phyloP scores from a whole-genome alignment of 2,329 filamentous ascomycete species.

The Parastagonospora nodorum region DNA sequence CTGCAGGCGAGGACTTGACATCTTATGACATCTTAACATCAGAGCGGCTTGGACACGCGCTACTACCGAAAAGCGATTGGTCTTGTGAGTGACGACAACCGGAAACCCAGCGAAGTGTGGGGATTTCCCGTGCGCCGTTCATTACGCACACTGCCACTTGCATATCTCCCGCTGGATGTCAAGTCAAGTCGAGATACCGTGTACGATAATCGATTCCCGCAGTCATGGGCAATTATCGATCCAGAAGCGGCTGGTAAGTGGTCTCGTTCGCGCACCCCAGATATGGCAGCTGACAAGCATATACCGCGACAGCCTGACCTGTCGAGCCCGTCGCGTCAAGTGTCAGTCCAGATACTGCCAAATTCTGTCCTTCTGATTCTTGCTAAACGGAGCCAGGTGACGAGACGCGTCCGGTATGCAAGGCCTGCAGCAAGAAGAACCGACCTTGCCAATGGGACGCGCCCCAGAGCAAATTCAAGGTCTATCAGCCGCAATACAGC shows the following conservation, averaged over 20 bases:
- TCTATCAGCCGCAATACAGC: conserved; percentile 29
- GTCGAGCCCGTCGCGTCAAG: conserved; percentile 39
- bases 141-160: background rate
- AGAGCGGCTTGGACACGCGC: background rate
- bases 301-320: conserved; percentile 27
- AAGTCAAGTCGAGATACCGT: conserved; percentile 13
- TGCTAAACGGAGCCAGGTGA: conserved; percentile 25
- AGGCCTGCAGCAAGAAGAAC: conserved; percentile 39
- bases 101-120: background rate
- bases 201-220: background rate
- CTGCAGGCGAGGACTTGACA: too few species aligned
- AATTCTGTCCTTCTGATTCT: conserved; percentile 2
- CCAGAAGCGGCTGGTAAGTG: conserved; percentile 39
- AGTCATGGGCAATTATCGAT: conserved; percentile 38
- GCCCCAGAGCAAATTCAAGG: conserved; percentile 31
- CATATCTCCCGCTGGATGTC: background rate
- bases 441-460: conserved; percentile 39
- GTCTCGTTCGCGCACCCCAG: background rate
- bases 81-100: conserved; percentile 4
- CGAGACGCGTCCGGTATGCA: conserved; percentile 34
- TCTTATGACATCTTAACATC: too few species aligned
- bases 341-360: conserved; percentile 18
- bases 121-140: background rate
- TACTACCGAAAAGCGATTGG: background rate
- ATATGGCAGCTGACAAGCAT: conserved; percentile 4